A percentile compares a stretch with the other conserved stretches of the same genome.
Conservation (phyloP, 441 rosid species). For the Jatropha multifida region DNA sequence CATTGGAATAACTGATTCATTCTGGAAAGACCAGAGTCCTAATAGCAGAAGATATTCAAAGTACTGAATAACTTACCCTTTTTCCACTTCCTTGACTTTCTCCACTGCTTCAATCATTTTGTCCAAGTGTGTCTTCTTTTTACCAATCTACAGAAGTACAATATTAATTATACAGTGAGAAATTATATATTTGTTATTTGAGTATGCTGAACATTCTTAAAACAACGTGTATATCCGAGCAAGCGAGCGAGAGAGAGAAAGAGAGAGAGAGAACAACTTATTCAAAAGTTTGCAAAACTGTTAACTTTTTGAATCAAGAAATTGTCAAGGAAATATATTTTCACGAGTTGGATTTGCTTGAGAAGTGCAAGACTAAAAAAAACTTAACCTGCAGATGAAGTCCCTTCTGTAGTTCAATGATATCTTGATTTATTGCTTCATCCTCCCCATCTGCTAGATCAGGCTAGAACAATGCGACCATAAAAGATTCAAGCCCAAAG, state of each 20-base stretch:
- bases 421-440: constrained; percentile 43
- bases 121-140: constrained; percentile 38
- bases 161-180: background rate
- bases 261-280: background rate
- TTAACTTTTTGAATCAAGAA: background rate
- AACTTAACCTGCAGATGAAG: constrained; percentile 45
- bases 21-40: background rate
- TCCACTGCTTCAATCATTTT: constrained; percentile 37
- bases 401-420: constrained; percentile 41
- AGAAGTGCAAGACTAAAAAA: background rate
- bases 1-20: background rate
- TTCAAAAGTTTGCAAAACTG: background rate
- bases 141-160: constrained; percentile 34
- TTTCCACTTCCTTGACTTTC: constrained; percentile 35
- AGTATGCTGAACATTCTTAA: background rate
- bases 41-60: constrained; percentile 9
- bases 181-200: background rate
- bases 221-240: background rate
- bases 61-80: constrained; percentile 32
- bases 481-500: background rate
- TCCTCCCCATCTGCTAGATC: constrained; percentile 63
- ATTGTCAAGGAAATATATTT: background rate
- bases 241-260: background rate
- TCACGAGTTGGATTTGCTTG: background rate
- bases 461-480: constrained; percentile 46